Evolutionary conservation across 2,329 filamentous ascomycete species (phyloP).

Genomic region (Stenocarpella maydis): DNA sequence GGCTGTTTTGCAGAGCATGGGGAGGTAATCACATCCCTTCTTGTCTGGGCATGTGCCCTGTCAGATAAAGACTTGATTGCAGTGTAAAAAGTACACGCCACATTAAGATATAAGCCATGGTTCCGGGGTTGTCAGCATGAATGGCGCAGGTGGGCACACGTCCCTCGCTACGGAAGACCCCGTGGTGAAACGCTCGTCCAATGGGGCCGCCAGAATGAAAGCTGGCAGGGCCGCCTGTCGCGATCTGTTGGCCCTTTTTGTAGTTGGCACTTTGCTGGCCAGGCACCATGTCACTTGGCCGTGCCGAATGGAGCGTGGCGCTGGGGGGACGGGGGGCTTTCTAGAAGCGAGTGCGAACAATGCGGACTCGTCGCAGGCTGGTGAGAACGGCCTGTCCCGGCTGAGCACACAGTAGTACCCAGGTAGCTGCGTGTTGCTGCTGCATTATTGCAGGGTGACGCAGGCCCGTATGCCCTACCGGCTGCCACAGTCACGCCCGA

Average conservation of each 20-base stretch:
- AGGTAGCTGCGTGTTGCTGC: too few relatives aligned
- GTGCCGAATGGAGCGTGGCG: neutral
- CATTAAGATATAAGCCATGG: conserved; percentile 11
- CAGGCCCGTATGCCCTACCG: neutral
- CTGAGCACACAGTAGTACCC: neutral
- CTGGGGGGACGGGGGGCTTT: too few relatives aligned
- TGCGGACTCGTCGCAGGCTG: neutral
- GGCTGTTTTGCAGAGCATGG: conserved; percentile 18
- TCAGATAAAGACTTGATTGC: neutral
- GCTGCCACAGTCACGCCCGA: conserved; percentile 5
- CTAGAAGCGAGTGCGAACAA: conserved; percentile 28
- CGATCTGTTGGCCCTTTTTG: conserved; percentile 3
- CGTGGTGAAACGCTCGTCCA: conserved; percentile 13
- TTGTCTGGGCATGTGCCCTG: conserved; percentile 15
- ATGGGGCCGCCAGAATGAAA: neutral
- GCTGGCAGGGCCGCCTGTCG: conserved; percentile 12
- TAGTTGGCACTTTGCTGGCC: neutral
- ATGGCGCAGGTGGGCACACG: too few relatives aligned
- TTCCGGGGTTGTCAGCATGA: conserved; percentile 4
- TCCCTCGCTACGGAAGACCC: neutral
- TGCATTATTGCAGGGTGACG: neutral
- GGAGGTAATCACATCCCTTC: conserved; percentile 7
- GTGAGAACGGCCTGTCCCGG: neutral
- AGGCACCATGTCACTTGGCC: conserved; percentile 17
- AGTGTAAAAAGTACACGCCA: too few relatives aligned